A percentile compares a stretch with the other conserved stretches of the same genome.
Evolutionary conservation across 345 rosid species (phyloP).

Genomic region (Populus ilicifolia): DNA sequence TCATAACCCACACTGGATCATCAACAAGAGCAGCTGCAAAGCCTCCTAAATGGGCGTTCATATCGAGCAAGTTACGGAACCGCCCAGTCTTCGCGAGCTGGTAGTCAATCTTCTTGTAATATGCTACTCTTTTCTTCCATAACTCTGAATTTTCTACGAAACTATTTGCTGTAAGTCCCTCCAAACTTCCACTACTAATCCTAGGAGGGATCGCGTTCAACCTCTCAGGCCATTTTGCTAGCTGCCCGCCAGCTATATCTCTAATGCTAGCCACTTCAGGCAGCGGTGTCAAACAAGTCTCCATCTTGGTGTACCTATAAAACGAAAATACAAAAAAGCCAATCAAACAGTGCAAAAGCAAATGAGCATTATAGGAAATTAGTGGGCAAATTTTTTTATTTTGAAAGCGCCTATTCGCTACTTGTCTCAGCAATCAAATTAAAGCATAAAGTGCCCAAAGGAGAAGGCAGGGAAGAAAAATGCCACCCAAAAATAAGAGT

Average conservation of each 20-base stretch:
- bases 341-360: neutral
- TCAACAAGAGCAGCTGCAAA: slow-evolving; percentile 72
- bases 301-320: slow-evolving; percentile 81
- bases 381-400: neutral
- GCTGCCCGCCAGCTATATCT: slow-evolving; percentile 66
- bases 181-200: slow-evolving; percentile 47
- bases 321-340: neutral
- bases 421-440: neutral
- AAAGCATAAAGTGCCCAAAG: neutral
- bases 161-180: slow-evolving; percentile 47
- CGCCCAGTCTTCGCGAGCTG: slow-evolving; percentile 66
- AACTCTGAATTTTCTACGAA: slow-evolving; percentile 52
- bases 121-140: slow-evolving; percentile 64
- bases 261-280: slow-evolving; percentile 59
- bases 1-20: slow-evolving; percentile 93
- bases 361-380: neutral
- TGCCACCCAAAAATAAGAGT: neutral
- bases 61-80: slow-evolving; percentile 84
- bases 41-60: slow-evolving; percentile 78
- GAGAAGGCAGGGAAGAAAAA: neutral
- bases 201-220: slow-evolving; percentile 73
- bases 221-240: slow-evolving; percentile 80
- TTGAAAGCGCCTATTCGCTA: neutral
- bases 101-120: slow-evolving; percentile 65
- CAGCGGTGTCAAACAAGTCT: slow-evolving; percentile 71